phyloP scores from a whole-genome alignment of 345 rosid genomes.

The Citrus reticulata region DNA sequence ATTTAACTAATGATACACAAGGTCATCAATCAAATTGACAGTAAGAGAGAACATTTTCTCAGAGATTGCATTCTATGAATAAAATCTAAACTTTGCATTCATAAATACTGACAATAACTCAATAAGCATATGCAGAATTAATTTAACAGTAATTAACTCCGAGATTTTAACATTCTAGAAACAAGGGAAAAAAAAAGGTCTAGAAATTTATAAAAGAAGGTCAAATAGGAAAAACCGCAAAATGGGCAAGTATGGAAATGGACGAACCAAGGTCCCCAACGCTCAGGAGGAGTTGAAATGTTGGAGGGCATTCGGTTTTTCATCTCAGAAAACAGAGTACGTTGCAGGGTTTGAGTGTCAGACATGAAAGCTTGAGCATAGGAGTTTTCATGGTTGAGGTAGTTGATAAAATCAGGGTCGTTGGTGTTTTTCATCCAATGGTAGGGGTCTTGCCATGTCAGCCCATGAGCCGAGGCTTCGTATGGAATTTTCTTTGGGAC shows the following conservation, averaged over 20 bases:
- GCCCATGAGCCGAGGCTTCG: slow-evolving; percentile 50
- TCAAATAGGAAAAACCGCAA: not conserved
- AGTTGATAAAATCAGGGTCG: slow-evolving; percentile 47
- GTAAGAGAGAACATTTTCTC: not conserved
- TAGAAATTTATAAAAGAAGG: not conserved
- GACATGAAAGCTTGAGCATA: slow-evolving; percentile 83
- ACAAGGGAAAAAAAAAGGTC: no score
- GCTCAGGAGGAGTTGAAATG: slow-evolving; percentile 70
- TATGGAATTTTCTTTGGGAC: slow-evolving; percentile 57
- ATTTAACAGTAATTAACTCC: no score
- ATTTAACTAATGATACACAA: not conserved
- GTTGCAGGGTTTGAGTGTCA: slow-evolving; percentile 51
- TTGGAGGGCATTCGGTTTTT: slow-evolving; percentile 47
- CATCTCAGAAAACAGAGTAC: slow-evolving; percentile 59
- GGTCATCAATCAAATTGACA: not conserved
- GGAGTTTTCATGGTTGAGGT: slow-evolving; percentile 64
- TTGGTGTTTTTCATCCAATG: slow-evolving; percentile 70
- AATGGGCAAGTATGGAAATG: slow-evolving; percentile 11
- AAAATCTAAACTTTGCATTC: not conserved
- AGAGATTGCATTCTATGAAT: no score
- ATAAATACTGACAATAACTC: not conserved
- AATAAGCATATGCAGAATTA: not conserved
- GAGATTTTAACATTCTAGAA: no score
- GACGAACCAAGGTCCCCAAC: slow-evolving; percentile 84
- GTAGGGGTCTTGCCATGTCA: slow-evolving; percentile 69